Evolutionary conservation across 768 basidiomycete genomes (phyloP), one percentile per base, ranked within the genome.

Genomic region (Psilocybe sp.): DNA sequence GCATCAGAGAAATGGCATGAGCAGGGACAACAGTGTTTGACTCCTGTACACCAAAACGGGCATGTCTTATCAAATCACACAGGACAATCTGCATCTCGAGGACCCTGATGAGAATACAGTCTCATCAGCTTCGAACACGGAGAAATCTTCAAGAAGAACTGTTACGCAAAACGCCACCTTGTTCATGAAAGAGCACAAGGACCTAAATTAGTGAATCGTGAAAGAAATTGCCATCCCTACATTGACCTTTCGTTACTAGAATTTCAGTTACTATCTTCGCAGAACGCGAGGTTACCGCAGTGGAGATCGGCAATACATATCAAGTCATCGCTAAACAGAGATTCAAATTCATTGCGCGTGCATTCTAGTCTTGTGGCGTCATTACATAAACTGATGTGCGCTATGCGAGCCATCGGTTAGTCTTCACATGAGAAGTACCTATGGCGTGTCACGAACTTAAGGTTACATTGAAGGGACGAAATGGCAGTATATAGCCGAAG

Each of bases 161-260:
- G 3, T 46, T 40, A 51, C 50, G 50, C 50, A 15, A 46, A 51
- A 19, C 50, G 36, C 50, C 50, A 51, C 11, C 50, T n/a, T 51
- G 16, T 12, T 18, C 5, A 11, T 23, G 8, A 13, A 13, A 16
- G 19, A 32, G 32, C 2, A 13, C n/a, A 32, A 16, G 11, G 15
- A 16, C 43, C 16, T 34, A 28, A 13, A 15, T 8, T 4, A 40
- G 2, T 13, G 8, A 20, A 12, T 37, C 3, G 9, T 28, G 12
- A 35, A 41, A 7, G 44, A 40, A n/a, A 51, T 51, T 33, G 41
- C 44, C 3, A 51, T 51, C 4, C 37, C 32, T 1, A 45, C 28
- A 31, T 13, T 38, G 31, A 15, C 50, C 50, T 11, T 38, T 40
- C 15, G n/a, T 41, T 12, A 51, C n/a, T 5, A 12, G 15, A 0